Evolutionary conservation across 768 basidiomycete genomes (phyloP).

Genomic region (Suillus paluster): DNA sequence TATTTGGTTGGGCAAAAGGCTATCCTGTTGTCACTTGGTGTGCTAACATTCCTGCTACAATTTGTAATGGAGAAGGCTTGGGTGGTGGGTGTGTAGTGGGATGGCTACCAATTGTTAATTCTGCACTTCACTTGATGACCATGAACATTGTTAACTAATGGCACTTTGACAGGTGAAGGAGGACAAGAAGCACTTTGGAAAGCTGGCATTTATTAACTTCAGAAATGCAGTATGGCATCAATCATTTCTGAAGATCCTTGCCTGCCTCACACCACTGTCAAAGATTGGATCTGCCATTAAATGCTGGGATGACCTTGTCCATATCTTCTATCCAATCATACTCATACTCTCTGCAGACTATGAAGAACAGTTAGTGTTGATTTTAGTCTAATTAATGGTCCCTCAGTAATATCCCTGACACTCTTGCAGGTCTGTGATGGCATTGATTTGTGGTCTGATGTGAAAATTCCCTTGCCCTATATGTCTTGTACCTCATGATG

Average conservation of each 20-base stretch:
- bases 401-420: not conserved
- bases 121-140: not conserved
- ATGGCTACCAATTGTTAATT: slow-evolving; percentile 42
- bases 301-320: slow-evolving; percentile 39
- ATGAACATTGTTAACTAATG: not conserved
- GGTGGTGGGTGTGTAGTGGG: slow-evolving; percentile 43
- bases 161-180: slow-evolving; percentile 10
- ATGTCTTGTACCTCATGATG: too few species aligned
- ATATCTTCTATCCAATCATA: too few species aligned
- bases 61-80: too few species aligned
- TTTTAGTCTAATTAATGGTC: not conserved
- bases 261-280: not conserved
- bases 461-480: too few species aligned
- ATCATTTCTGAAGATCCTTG: slow-evolving; percentile 13
- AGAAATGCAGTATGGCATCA: slow-evolving; percentile 15
- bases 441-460: too few species aligned
- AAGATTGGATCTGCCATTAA: slow-evolving; percentile 12
- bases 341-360: too few species aligned
- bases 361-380: slow-evolving; percentile 45
- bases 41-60: slow-evolving; percentile 36
- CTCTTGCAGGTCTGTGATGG: slow-evolving; percentile 12
- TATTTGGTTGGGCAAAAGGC: slow-evolving; percentile 42
- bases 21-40: slow-evolving; percentile 40
- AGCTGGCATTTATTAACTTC: slow-evolving; percentile 11
- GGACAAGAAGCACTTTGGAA: slow-evolving; percentile 7